Base-by-base conservation (phyloP, 176 grass and related monocot genomes). In the Oryza rufipogon region DNA sequence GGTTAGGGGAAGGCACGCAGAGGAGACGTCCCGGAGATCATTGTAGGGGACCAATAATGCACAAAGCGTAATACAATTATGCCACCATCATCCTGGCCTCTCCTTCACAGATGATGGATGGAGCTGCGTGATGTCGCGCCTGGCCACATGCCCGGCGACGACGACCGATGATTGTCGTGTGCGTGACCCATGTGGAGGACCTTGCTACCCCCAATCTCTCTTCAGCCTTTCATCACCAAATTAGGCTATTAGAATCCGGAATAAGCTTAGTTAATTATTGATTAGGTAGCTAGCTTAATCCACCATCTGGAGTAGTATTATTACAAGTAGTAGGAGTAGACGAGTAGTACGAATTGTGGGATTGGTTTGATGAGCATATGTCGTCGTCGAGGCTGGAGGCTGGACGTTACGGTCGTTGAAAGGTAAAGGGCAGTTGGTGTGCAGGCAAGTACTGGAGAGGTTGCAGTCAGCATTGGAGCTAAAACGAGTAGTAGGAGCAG, bases 21-120 rank as follows among this genome's bases (percentile, higher is more conserved):
- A 58, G 30, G 46, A 58, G 67, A 23, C 22, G 78, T 34, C 44
- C 25, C 19, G 3, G 0, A 11, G 22, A 73, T 45, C 52, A 64
- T n/a, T 61, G 69, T 19, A 20, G 11, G 61, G 52, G 36, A 9
- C 45, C 34, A 83, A 82, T 63, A 17, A 63, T 72, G 10, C 54
- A 58, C 54, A 58, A 58, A 58, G 54, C 54, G 16, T 58, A 58
- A 58, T 58, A 20, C 54, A 58, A n/a, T 58, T 61, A 70, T 79
- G 66, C 68, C 45, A n/a, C 68, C 44, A n/a, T 30, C 51, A 19
- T 15, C 80, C 68, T 41, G 39, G 7, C 39, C 39, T 41, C 41
- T 71, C 54, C 20, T n/a, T 58, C 54, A n/a, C 54, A 58, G 54
- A 20, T 19, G 58, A 14, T 51, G 12, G 28, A 60, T 81, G 66